Evolutionary conservation across 257 asterid species (phyloP).

Genomic region (Solanum acaule): DNA sequence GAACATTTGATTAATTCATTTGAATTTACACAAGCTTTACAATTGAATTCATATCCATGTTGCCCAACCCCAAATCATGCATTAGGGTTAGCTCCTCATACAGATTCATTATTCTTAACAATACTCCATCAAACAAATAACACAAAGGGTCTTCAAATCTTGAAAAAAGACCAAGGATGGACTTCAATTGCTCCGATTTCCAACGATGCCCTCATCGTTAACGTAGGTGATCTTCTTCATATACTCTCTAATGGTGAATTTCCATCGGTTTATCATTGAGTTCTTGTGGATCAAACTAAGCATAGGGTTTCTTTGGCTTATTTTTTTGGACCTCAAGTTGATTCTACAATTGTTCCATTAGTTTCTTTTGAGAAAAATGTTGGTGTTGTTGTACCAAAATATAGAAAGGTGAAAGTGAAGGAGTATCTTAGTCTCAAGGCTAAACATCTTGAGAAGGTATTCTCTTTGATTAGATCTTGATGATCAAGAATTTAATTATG

Average conservation of each 20-base stretch:
- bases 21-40: slow-evolving; percentile 46
- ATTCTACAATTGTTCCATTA: slow-evolving; percentile 37
- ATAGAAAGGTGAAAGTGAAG: slow-evolving; percentile 36
- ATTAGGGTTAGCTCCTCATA: slow-evolving; percentile 76
- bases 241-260: slow-evolving; percentile 52
- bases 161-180: slow-evolving; percentile 51
- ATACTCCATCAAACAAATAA: slow-evolving; percentile 63
- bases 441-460: slow-evolving; percentile 50
- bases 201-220: slow-evolving; percentile 43
- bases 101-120: slow-evolving; percentile 62
- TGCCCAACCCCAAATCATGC: slow-evolving; percentile 72
- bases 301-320: slow-evolving; percentile 50
- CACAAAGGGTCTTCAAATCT: slow-evolving; percentile 55
- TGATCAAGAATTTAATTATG: not conserved
- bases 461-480: slow-evolving; percentile 22
- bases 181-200: slow-evolving; percentile 25
- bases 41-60: slow-evolving; percentile 70
- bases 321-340: slow-evolving; percentile 46
- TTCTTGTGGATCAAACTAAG: slow-evolving; percentile 30
- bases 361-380: not conserved
- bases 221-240: slow-evolving; percentile 68
- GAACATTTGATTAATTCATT: slow-evolving; percentile 18
- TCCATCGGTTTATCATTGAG: slow-evolving; percentile 44
- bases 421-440: slow-evolving; percentile 52
- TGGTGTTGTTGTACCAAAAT: slow-evolving; percentile 13